Percentiles rank a stretch among this genome's conserved stretches.
Evolutionary conservation across 805 yeast species (phyloP).

Genomic region (Hanseniaspora clermontiae): DNA sequence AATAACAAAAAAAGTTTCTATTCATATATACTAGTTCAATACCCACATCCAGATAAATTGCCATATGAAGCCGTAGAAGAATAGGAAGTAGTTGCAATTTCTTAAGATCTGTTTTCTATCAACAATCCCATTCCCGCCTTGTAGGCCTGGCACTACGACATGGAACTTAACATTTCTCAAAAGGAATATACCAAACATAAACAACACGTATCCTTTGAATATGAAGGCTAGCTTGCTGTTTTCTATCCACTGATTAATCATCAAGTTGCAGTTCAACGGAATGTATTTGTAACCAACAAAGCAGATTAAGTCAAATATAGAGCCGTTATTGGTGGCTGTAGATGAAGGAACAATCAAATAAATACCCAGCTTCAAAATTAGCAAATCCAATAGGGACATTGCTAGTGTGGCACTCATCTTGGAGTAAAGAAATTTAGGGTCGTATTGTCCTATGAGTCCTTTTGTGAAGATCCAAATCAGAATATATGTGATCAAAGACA

Average conservation of each 20-base stretch:
- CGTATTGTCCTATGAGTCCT: slow-evolving; percentile 80
- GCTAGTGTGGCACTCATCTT: slow-evolving; percentile 80
- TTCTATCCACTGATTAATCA: slow-evolving; percentile 18
- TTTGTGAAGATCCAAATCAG: slow-evolving; percentile 70
- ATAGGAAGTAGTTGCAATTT: slow-evolving; percentile 74
- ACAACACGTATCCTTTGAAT: slow-evolving; percentile 38
- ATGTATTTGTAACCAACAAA: slow-evolving; percentile 93
- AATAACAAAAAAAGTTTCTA: background rate
- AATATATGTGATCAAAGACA: slow-evolving; percentile 83
- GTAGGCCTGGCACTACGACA: slow-evolving; percentile 23
- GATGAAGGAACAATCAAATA: slow-evolving; percentile 43
- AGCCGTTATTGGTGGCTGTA: slow-evolving; percentile 20
- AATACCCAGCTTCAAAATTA: slow-evolving; percentile 65
- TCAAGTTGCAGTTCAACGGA: slow-evolving; percentile 48
- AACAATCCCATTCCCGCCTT: slow-evolving; percentile 40
- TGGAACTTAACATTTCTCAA: slow-evolving; percentile 42
- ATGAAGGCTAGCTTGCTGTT: slow-evolving; percentile 35
- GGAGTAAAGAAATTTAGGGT: slow-evolving; percentile 82
- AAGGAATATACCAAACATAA: slow-evolving; percentile 52
- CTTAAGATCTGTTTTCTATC: slow-evolving; percentile 58
- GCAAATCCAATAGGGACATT: slow-evolving; percentile 62
- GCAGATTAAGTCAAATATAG: slow-evolving; percentile 70
- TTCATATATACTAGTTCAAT: slow-evolving; percentile 30
- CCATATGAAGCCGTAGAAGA: slow-evolving; percentile 68
- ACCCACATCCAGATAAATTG: slow-evolving; percentile 68